Base-by-base conservation (phyloP, 2,329 filamentous ascomycete species). In the Alternaria incomplexa region DNA sequence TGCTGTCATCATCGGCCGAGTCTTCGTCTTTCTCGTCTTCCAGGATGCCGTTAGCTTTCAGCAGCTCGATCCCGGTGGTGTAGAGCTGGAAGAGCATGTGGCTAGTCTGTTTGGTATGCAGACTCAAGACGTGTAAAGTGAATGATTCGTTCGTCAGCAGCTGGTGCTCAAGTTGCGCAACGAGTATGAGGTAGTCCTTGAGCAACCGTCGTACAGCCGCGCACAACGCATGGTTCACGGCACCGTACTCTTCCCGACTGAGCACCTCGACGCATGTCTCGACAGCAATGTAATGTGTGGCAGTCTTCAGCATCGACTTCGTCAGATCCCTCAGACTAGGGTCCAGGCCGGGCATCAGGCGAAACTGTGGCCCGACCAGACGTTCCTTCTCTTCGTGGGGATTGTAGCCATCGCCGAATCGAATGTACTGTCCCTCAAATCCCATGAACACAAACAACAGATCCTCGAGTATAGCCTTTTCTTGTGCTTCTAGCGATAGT, bases 361-460 rank as follows among this genome's bases (percentile, higher is more conserved):
- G 89, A 81, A 93, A 98, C 10, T 85, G 83, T 2, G 96, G 96
- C 0, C 96, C 96, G 6, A 90, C 87, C 53, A 99, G 84, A 13
- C 94, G 89, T 74, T 96, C 93, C 73, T 95, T 93, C 81, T 99
- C 96, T 55, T 93, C 89, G 4, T 86, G 83, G 0, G 94, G 93
- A 70, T 97, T 90, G 78, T 97, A 98, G 9, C 88, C 87, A 69
- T 93, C 91, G 62, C 87, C 87, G 77, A 93, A 98, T 58, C 93
- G 91, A 65, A 99, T 92, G 77, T 98, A 98, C 79, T 97, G 93
- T n/a, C 96, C 96, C 81, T 99, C 96, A 67, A 93, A 97, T 23
- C 96, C 96, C 94, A 99, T 97, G 73, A 98, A 96, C 6, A 97
- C 93, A 76, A 95, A 97, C 36, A 98, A 81, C 15, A 99, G 82